Base-by-base conservation (phyloP, 371 early-diverging fungal species). In the Amoeboradix gromovi region DNA sequence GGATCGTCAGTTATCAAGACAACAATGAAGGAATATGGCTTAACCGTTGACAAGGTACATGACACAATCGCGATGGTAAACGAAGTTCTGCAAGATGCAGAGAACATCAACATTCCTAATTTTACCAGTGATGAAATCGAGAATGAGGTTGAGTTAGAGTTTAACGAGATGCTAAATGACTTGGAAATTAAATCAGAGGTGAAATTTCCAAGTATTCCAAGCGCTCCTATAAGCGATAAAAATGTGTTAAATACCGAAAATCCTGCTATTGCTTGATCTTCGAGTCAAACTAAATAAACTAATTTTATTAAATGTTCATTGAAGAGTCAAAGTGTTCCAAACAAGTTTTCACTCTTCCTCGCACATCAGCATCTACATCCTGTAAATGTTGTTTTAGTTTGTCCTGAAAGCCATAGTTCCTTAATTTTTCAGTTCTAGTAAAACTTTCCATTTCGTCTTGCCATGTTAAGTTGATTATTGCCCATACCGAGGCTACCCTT, bases 401-500 rank as follows among this genome's bases (percentile, higher is more conserved):
- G 1, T 83, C 77, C 68, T 85, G 84, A 28, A 86, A 77, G 1
- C 87, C 87, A 31, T 85, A 71, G 1, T 73, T 77, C 31, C 79
- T 73, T 66, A 86, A 71, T 0, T 71, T 65, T 5, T 32, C 68
- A 1, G 81, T 72, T 30, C 85, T 75, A 0, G 77, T 77, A 29
- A 71, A 71, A 0, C 77, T 71, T 16, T 75, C 77, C 31, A 66
- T 66, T 27, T 87, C 87, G 17, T 88, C 87, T 0, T 77, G 73
- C 85, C 87, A 88, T 1, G 87, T 87, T 74, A 88, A 78, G 73
- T 91, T 91, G 67, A 88, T 86, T 29, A 88, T 76, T 72, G 83
- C 83, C 90, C 89, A 91, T 17, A 82, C 76, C 28, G 87, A 80
- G 0, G 85, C 87, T 0, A 84, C 78, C n/a, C 87, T 84, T 27